phyloP scores from a whole-genome alignment of 176 grass and related monocot species.

The Zoysia pacifica region DNA sequence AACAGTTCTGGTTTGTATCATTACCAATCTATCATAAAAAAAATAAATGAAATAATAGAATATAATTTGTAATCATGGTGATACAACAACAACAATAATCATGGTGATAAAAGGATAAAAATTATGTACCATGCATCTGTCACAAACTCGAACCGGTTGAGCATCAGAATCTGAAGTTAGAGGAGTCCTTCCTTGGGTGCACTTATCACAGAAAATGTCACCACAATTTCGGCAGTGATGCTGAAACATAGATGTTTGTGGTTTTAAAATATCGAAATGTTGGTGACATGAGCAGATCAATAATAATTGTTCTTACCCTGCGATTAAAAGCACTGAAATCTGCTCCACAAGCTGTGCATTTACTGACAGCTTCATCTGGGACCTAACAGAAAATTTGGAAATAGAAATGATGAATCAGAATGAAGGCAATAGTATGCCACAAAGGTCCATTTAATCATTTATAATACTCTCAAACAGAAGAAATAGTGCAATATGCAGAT shows the following conservation, averaged over 20 bases:
- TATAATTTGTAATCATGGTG: neutral
- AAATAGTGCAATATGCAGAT: neutral
- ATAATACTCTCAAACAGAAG: neutral
- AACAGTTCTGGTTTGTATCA: neutral
- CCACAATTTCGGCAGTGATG: constrained; percentile 98
- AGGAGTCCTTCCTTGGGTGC: constrained; percentile 85
- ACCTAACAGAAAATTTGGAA: constrained; percentile 52
- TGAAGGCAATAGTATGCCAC: neutral
- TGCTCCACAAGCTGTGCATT: constrained; percentile 74
- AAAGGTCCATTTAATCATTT: neutral
- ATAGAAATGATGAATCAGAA: neutral
- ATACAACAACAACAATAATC: neutral
- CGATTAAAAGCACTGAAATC: constrained; percentile 95
- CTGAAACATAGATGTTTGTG: constrained; percentile 55
- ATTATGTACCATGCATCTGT: constrained; percentile 86
- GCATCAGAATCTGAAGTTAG: constrained; percentile 79
- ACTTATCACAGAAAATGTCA: constrained; percentile 98
- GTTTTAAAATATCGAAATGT: constrained; percentile 10
- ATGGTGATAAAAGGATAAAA: neutral
- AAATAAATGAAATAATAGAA: constrained; percentile 12
- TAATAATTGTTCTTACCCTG: constrained; percentile 52
- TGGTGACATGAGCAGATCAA: constrained; percentile 25
- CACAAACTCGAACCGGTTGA: constrained; percentile 86
- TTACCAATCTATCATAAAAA: neutral
- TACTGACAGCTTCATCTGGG: constrained; percentile 87